Conservation (phyloP, 2,329 filamentous ascomycete species). For the Zelopaecilomyces penicillatus region DNA sequence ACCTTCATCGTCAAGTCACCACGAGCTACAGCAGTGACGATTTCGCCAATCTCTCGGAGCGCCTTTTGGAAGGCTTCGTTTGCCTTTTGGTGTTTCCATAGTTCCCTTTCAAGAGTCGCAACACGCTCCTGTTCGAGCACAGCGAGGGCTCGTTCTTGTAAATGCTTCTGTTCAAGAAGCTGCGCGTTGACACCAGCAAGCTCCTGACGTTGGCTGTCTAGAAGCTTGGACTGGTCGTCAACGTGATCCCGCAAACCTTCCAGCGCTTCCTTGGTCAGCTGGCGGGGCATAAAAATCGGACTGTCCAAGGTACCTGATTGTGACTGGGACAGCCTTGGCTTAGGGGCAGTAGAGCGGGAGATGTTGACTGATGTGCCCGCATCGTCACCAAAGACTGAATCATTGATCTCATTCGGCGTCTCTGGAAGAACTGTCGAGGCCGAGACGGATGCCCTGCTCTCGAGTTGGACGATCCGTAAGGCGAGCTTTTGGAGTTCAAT, state of each 20-base stretch:
- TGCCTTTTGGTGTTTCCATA: constrained; percentile 95
- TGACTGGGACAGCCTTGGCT: constrained; percentile 39
- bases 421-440: constrained; percentile 60
- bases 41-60: constrained; percentile 90
- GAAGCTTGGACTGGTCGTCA: constrained; percentile 86
- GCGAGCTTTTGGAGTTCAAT: constrained; percentile 73
- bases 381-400: constrained; percentile 55
- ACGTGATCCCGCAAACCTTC: constrained; percentile 83
- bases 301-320: constrained; percentile 31
- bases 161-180: constrained; percentile 74
- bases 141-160: constrained; percentile 74
- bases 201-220: constrained; percentile 78
- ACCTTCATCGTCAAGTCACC: constrained; percentile 97
- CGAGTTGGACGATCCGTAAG: constrained; percentile 70
- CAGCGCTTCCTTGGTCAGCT: constrained; percentile 73
- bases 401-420: constrained; percentile 68
- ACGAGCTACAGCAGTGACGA: constrained; percentile 90
- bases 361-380: constrained; percentile 34
- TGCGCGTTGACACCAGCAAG: constrained; percentile 80
- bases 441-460: constrained; percentile 61
- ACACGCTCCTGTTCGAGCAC: constrained; percentile 83
- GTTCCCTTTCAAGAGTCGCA: constrained; percentile 78
- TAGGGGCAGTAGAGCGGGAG: constrained; percentile 32
- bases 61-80: constrained; percentile 99
- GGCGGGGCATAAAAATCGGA: constrained; percentile 30